Base-by-base conservation (phyloP, 768 basidiomycete species). In the Hygrocybe punicea region DNA sequence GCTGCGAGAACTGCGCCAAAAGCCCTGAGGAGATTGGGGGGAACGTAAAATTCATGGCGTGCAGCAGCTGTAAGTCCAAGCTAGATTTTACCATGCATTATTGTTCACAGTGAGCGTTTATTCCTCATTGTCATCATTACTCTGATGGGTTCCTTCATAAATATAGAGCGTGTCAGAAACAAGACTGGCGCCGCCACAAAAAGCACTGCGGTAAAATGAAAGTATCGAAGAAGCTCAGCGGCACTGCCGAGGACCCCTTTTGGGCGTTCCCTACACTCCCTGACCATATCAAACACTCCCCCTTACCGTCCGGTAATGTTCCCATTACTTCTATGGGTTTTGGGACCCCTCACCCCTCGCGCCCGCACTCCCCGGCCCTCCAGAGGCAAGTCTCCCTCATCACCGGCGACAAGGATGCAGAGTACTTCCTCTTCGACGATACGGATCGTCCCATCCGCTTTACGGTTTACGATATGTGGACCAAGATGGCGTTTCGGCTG, bases 341-440 rank as follows among this genome's bases (percentile, higher is more conserved):
- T 37, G 59, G 58, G 23, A 52, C 52, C 2, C 52, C 60, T 1
- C 24, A 62, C 13, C 34, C 53, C 24, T 44, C 56, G 24, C 60
- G 46, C n/a, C 42, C 54, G 7, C 35, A 62, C 39, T 53, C 59
- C 25, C 44, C 62, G 16, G 61, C 63, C 10, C 59, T 61, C 13
- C 47, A 64, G 35, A 59, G 51, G 21, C 65, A 66, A 57, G 58
- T 62, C 4, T 37, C 56, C 16, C 64, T 62, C 45, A 42, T 66
- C 40, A 58, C 51, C 14, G 56, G 51, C 4, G 58, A 66, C 53
- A 61, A 57, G 51, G 46, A 57, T 13, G 62, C 40, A 11, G 62
- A 64, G 23, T 64, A 66, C 35, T 64, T 62, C 48, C 51, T 66
- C 13, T 66, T 64, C 50, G 62, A 60, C 35, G 54, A 57, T 2